Conservation (phyloP, 2,329 filamentous ascomycete genomes). For the Colletotrichum karsti region DNA sequence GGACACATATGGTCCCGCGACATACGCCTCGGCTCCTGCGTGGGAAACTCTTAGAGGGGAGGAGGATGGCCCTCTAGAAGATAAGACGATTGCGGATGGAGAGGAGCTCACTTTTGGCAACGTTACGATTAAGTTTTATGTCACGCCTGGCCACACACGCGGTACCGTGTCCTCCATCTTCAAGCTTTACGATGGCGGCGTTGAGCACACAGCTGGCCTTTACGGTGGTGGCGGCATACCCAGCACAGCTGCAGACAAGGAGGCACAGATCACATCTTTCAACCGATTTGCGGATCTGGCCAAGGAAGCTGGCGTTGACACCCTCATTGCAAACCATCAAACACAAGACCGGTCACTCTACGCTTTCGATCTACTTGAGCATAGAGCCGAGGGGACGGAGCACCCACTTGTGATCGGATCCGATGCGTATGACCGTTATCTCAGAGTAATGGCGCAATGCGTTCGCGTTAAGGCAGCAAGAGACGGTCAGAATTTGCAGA, state of each 20-base stretch:
- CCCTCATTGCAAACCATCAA: conserved; percentile 14
- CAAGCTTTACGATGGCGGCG: conserved; percentile 30
- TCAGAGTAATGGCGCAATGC: neutral
- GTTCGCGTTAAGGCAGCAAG: conserved; percentile 5
- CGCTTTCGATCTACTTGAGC: conserved; percentile 9
- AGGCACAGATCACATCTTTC: conserved; percentile 28
- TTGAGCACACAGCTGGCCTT: conserved; percentile 32
- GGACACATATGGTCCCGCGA: conserved; percentile 29
- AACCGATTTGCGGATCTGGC: conserved; percentile 1
- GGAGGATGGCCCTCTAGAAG: neutral
- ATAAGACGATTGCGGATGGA: neutral
- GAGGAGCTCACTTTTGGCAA: conserved; percentile 33
- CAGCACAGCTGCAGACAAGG: conserved; percentile 28
- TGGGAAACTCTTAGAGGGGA: conserved; percentile 1
- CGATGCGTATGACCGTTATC: neutral
- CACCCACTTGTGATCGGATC: conserved; percentile 11
- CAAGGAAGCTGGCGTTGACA: neutral
- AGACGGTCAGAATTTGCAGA: conserved; percentile 7
- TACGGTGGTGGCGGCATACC: conserved; percentile 35
- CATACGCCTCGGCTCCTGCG: conserved; percentile 30
- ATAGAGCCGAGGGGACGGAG: neutral
- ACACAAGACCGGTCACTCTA: conserved; percentile 8
- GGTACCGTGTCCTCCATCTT: conserved; percentile 35
- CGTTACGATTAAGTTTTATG: conserved; percentile 28
- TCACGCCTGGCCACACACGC: conserved; percentile 35